These are phyloP conservation scores for Venturia pyrina DNA, from an alignment of 2,329 filamentous ascomycete species.

Conservation along the genomic window DNA sequence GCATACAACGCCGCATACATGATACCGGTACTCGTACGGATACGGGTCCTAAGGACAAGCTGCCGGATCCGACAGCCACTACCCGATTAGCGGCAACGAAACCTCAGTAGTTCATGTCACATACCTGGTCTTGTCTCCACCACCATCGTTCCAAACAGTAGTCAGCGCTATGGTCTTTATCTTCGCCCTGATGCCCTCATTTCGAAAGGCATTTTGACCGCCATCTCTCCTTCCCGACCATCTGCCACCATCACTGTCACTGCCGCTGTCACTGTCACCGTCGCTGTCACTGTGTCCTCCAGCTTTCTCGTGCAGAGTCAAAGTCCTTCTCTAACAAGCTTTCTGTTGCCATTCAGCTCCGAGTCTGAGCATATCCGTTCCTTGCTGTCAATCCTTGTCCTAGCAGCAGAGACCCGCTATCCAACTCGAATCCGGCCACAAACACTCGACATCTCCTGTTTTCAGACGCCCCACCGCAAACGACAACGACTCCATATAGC, in stretches of 20 bases:
- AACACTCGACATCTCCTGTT: background rate
- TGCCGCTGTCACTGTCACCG: too few relatives aligned
- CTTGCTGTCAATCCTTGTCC: background rate
- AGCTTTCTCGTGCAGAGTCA: background rate
- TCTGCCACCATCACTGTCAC: too few relatives aligned
- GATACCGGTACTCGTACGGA: background rate
- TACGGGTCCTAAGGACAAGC: background rate
- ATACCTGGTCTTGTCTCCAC: background rate
- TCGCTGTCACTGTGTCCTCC: background rate
- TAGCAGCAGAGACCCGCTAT: background rate
- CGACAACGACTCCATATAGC: background rate
- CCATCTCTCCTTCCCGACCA: background rate
- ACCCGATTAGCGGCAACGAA: background rate
- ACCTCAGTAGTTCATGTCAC: background rate
- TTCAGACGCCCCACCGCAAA: background rate
- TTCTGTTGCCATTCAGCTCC: background rate
- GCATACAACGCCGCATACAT: too few relatives aligned
- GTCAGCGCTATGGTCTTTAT: background rate
- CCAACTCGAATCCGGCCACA: background rate
- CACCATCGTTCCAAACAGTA: background rate
- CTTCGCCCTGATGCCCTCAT: slow-evolving; percentile 1
- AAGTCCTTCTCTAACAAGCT: background rate
- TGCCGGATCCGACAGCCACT: background rate
- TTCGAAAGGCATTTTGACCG: background rate
- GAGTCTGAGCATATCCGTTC: background rate